Base-by-base conservation (phyloP, 176 grass and related monocot species). In the Carex myosuroides region DNA sequence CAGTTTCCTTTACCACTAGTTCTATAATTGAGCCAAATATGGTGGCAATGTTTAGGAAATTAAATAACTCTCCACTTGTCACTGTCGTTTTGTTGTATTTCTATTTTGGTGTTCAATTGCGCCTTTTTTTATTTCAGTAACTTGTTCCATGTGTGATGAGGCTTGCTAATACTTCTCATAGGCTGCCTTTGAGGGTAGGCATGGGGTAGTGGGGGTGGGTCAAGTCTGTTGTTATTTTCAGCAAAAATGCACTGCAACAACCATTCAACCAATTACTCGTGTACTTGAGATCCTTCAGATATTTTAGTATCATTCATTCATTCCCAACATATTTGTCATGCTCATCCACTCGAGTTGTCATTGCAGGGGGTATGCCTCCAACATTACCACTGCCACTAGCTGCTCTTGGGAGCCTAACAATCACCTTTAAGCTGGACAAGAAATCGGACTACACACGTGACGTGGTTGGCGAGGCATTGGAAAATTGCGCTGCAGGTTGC, bases 361-460 rank as follows among this genome's bases (percentile, higher is more conserved):
- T 63, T 70, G 35, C 66, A 70, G 66, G 66, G 32, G 66, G 66
- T 70, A 46, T 72, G 67, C 81, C 85, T 48, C 88, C 93, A 81
- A 92, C 90, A 84, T 87, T 94, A 52, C 93, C 90, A 70, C 81
- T 94, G 83, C 93, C 93, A 26, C 85, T 94, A 62, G 93, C 93
- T 44, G 90, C 86, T 60, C 88, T 94, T 48, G 85, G 91, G 41
- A 92, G 93, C 73, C 87, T 92, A 54, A 79, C 90, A 32, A 95
- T 95, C 80, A 92, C 90, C 79, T 66, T 95, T 78, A 95, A 89
- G 50, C 84, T 95, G 21, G 93, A 89, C 30, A 89, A 90, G 68
- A 89, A 79, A 65, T 46, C 85, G 68, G 91, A 68, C 55, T 87
- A 92, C 72, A 52, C 85, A 8, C 84, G 88, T 13, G 85, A 87